Evolutionary conservation across 108 stramenopile genomes (phyloP), one percentile per base, ranked within the genome.

Genomic region (Cyclostephanos tholiformis): DNA sequence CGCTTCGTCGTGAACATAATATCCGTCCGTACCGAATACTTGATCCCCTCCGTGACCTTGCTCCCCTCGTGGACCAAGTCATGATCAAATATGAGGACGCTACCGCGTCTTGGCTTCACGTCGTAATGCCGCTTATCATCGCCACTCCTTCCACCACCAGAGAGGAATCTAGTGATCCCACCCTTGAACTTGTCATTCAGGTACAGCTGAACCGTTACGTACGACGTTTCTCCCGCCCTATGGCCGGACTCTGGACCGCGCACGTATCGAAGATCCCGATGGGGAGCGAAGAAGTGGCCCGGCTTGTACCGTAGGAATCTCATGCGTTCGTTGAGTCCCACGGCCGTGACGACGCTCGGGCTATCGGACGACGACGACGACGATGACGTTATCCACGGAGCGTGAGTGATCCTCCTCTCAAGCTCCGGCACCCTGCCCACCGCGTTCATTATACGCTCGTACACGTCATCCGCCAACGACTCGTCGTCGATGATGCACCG

Each of bases 121-220:
- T 83, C 75, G 17, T 39, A 62, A 75, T 63, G 56, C 25, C 74
- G 43, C 9, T 20, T 68, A 1, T 12, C 41, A 10, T 41, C 7
- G 6, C 36, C 6, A 1, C 12, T 10, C n/a, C n/a, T n/a, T n/a
- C n/a, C n/a, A n/a, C n/a, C n/a, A n/a, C 74, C 44, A 19, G 36
- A 56, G 6, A 74, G 23, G 53, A 83, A 73, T 25, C 74, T 65
- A n/a, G 82, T 83, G 25, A 61, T 20, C 2, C 82, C 82, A 23
- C 82, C 82, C 23, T 79, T 72, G 52, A 69, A 78, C 46, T 74
- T 67, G 20, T 75, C 77, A 69, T 83, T 83, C 25, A 83, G 55
- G 61, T 83, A 83, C 0, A 83, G 13, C 27, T 68, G 73, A 23
- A 74, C 64, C 13, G 82, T 83, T 11, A 79, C n/a, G 19, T 51